Evolutionary conservation across 1,284 basidiomycete species (phyloP), one percentile per base, ranked within the genome.

Genomic region (Sporisorium reilianum): DNA sequence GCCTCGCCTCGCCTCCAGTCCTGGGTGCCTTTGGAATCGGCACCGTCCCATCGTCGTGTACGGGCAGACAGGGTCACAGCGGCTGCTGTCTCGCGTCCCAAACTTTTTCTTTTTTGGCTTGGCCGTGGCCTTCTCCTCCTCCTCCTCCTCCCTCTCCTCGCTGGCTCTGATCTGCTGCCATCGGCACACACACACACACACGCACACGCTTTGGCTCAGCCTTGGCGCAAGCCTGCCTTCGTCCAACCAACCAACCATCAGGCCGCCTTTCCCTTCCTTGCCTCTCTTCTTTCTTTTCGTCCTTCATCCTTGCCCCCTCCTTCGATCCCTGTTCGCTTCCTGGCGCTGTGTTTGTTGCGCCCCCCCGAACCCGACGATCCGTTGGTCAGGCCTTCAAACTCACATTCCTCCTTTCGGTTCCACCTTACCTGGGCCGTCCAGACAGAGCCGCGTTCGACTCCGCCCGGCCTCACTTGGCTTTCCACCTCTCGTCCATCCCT

Each of bases 361-460:
- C 22, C 20, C 60, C 52, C 45, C 50, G 64, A 55, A 5, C 32
- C 5, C 67, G 67, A 64, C 61, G 56, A 60, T 64, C 57, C 45
- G 32, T 60, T 44, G 44, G 67, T 38, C 38, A 45, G 45, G 61
- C 36, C 58, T 44, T 22, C 22, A 28, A 55, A 25, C 55, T 30
- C 36, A 49, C 55, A 70, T 70, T 70, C 67, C 67, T 70, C 54
- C 30, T 25, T 61, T 32, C 40, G 67, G 57, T 61, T 64, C 54
- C 62, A 61, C 38, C 50, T 55, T 53, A 56, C 44, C 54, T 64
- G 58, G 60, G 64, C 67, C n/a, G 14, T 20, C 38, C 9, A 7
- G 16, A 38, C 16, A 8, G 3, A 53, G 14, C 26, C 30, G 36
- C 22, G 20, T 30, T 25, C 44, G 25, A 42, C 26, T 38, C 40